phyloP scores from a whole-genome alignment of 1,284 basidiomycete genomes.

The Taiwanofungus camphoratus region DNA sequence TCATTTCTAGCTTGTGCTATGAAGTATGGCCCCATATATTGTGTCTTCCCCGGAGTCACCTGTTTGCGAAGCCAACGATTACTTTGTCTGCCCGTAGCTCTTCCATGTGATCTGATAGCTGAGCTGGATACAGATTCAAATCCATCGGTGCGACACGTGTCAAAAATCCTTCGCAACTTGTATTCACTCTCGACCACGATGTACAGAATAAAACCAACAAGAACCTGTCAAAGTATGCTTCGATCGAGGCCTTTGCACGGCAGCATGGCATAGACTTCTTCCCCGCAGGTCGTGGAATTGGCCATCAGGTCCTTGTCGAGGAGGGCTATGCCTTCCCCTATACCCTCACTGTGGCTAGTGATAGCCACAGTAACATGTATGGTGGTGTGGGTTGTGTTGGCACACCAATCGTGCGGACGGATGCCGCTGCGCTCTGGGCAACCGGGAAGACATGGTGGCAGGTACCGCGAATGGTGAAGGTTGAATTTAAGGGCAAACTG shows the following conservation, averaged over 20 bases:
- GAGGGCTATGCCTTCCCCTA: conserved; percentile 96
- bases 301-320: conserved; percentile 92
- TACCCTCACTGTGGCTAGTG: conserved; percentile 90
- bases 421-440: conserved; percentile 95
- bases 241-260: conserved; percentile 90
- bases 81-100: too few species aligned
- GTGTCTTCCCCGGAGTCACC: too few species aligned
- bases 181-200: conserved; percentile 98
- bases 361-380: conserved; percentile 99
- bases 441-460: conserved; percentile 99
- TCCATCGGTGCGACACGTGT: conserved; percentile 91
- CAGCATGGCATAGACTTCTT: conserved; percentile 91
- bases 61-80: too few species aligned
- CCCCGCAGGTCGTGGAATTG: conserved; percentile 97
- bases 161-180: conserved; percentile 78
- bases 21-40: too few species aligned
- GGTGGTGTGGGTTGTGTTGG: conserved; percentile 97
- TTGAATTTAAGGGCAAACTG: conserved; percentile 83
- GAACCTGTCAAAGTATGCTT: conserved; percentile 90
- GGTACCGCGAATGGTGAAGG: conserved; percentile 93
- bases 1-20: too few species aligned
- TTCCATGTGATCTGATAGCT: background rate
- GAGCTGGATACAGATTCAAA: conserved; percentile 68
- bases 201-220: conserved; percentile 96
- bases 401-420: conserved; percentile 92